These are phyloP conservation scores for Nitzschia palea DNA, from an alignment of 108 stramenopile species.

Conservation along the genomic window DNA sequence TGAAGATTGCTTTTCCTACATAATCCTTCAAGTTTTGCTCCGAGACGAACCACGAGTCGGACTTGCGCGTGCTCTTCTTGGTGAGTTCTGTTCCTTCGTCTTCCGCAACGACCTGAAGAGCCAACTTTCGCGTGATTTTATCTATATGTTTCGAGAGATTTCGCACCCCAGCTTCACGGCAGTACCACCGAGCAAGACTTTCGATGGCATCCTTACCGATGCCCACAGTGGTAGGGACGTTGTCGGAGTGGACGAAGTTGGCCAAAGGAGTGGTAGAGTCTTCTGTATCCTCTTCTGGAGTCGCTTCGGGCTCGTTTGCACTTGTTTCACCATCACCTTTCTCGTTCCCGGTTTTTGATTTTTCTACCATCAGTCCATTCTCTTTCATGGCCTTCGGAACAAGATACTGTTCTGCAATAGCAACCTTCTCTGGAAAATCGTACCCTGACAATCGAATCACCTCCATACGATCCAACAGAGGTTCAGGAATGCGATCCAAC, in stretches of 20 bases:
- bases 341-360: slow-evolving; percentile 21
- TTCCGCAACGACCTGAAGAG: slow-evolving; percentile 86
- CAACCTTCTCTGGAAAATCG: slow-evolving; percentile 96
- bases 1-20: slow-evolving; percentile 94
- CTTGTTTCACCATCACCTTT: slow-evolving; percentile 29
- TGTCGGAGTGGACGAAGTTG: slow-evolving; percentile 44
- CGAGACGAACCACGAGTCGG: slow-evolving; percentile 64
- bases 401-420: slow-evolving; percentile 94
- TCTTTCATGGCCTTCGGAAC: slow-evolving; percentile 93
- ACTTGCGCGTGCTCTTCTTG: slow-evolving; percentile 74
- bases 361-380: slow-evolving; percentile 77
- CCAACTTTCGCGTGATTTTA: slow-evolving; percentile 90
- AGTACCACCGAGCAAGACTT: slow-evolving; percentile 93
- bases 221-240: slow-evolving; percentile 65
- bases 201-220: slow-evolving; percentile 86
- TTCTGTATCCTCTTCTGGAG: slow-evolving; percentile 23
- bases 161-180: slow-evolving; percentile 96
- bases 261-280: slow-evolving; percentile 38
- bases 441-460: slow-evolving; percentile 96
- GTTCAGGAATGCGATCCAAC: slow-evolving; percentile 91
- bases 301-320: slow-evolving; percentile 13
- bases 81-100: slow-evolving; percentile 74
- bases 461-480: slow-evolving; percentile 97
- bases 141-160: slow-evolving; percentile 95
- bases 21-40: slow-evolving; percentile 84